Percentiles rank a stretch among this genome's conserved stretches.
Evolutionary conservation across 2,329 filamentous ascomycete genomes (phyloP).

Genomic region (Nothophaeocryptopus gaeumannii): DNA sequence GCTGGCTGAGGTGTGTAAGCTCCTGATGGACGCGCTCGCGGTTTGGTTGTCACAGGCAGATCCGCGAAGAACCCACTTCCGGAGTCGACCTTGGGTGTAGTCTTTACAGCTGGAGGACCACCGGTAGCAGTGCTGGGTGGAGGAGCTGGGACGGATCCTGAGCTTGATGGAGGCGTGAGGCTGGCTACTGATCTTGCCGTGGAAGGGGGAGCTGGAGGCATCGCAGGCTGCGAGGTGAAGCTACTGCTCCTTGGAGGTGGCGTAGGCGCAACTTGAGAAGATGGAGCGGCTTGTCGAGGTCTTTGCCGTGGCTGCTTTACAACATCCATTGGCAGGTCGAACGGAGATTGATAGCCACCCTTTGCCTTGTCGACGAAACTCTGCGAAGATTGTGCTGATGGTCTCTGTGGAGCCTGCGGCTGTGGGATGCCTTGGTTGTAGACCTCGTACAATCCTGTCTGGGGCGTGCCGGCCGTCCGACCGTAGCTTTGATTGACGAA

Average conservation of each 20-base stretch:
- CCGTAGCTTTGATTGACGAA: slow-evolving; percentile 24
- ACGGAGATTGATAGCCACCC: slow-evolving; percentile 88
- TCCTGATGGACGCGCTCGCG: slow-evolving; percentile 32
- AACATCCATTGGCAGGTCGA: slow-evolving; percentile 90
- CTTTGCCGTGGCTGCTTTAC: slow-evolving; percentile 64
- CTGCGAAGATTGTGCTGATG: slow-evolving; percentile 54
- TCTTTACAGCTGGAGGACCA: slow-evolving; percentile 14
- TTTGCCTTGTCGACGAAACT: slow-evolving; percentile 91
- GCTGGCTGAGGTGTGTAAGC: slow-evolving; percentile 28
- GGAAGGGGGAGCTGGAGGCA: slow-evolving; percentile 3
- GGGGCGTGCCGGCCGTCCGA: slow-evolving; percentile 33
- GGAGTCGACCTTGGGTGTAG: slow-evolving; percentile 31
- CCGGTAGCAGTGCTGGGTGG: slow-evolving; percentile 15
- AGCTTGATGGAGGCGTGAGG: slow-evolving; percentile 42
- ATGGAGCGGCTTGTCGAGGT: slow-evolving; percentile 31
- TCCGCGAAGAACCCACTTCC: slow-evolving; percentile 50
- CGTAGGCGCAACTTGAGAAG: slow-evolving; percentile 37
- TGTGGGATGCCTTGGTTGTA: slow-evolving; percentile 26
- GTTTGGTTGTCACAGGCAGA: slow-evolving; percentile 44
- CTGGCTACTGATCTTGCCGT: not conserved
- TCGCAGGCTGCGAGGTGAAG: slow-evolving; percentile 21
- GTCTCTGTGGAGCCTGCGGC: slow-evolving; percentile 40
- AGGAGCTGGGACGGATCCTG: slow-evolving; percentile 29
- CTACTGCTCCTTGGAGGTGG: slow-evolving; percentile 62
- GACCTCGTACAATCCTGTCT: slow-evolving; percentile 34